phyloP scores from a whole-genome alignment of 768 basidiomycete species.

The Suillus occidentalis region DNA sequence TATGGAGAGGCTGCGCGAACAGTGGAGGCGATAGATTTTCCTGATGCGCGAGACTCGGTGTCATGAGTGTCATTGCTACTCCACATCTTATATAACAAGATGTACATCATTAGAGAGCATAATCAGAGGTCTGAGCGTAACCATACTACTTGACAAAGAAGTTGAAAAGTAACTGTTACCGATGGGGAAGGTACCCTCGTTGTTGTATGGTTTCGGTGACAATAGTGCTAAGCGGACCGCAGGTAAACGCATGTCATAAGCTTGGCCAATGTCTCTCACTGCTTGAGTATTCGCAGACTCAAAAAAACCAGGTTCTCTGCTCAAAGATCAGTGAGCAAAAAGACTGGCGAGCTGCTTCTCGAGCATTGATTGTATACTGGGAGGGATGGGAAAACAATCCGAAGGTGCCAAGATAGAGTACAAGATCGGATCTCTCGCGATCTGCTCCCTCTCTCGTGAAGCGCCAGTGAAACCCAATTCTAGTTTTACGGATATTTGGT shows the following conservation, averaged over 20 bases:
- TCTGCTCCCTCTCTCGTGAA: conserved; percentile 19
- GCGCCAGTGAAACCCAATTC: conserved; percentile 13
- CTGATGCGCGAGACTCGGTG: conserved; percentile 32
- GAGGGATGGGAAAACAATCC: neutral
- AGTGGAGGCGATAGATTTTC: conserved; percentile 34
- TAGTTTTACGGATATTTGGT: conserved; percentile 4
- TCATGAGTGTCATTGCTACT: conserved; percentile 14
- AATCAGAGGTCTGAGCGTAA: no score
- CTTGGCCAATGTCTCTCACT: neutral
- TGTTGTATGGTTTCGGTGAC: conserved; percentile 10
- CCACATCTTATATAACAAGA: no score
- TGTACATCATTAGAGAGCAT: no score
- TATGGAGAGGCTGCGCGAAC: conserved; percentile 71
- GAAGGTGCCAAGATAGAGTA: conserved; percentile 2
- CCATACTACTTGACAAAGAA: no score
- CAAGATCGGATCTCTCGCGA: conserved; percentile 33
- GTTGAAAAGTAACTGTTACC: neutral
- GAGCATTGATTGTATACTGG: neutral
- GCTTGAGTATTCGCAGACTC: neutral
- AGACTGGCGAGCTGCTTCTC: neutral
- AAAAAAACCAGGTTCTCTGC: neutral
- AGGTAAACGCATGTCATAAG: conserved; percentile 27
- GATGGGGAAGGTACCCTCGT: conserved; percentile 1
- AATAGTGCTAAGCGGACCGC: conserved; percentile 26
- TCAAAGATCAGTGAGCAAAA: neutral